Evolutionary conservation across 2,329 filamentous ascomycete species (phyloP).

Genomic region (Lomentospora prolificans): DNA sequence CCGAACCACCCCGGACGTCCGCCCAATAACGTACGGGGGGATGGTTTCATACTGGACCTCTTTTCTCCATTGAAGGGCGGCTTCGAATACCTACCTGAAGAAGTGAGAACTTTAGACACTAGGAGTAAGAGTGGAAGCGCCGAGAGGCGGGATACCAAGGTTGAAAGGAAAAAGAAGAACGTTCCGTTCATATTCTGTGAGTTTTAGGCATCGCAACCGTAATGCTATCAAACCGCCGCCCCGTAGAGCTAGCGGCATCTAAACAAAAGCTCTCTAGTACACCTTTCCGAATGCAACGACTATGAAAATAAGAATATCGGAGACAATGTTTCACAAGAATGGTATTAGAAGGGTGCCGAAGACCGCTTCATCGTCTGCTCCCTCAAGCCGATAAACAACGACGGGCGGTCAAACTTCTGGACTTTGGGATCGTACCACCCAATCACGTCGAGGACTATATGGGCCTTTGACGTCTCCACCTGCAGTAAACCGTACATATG

Average conservation of each 20-base stretch:
- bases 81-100: too few relatives aligned
- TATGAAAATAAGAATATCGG: not conserved
- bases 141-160: not conserved
- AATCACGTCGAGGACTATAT: slow-evolving; percentile 39
- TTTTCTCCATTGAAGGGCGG: too few relatives aligned
- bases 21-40: too few relatives aligned
- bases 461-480: slow-evolving; percentile 33
- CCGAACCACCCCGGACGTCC: too few relatives aligned
- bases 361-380: not conserved
- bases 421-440: slow-evolving; percentile 49
- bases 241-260: not conserved
- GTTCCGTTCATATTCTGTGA: not conserved
- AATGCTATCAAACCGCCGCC: not conserved
- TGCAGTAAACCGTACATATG: slow-evolving; percentile 45
- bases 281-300: not conserved
- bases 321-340: not conserved
- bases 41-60: too few relatives aligned
- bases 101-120: not conserved
- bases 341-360: not conserved
- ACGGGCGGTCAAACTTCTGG: slow-evolving; percentile 23
- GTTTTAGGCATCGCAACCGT: not conserved
- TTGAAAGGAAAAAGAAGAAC: not conserved
- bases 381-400: not conserved
- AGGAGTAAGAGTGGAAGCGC: not conserved
- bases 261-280: not conserved